Base-by-base conservation (phyloP, 176 grass and related monocot genomes). In the Melocanna baccifera region DNA sequence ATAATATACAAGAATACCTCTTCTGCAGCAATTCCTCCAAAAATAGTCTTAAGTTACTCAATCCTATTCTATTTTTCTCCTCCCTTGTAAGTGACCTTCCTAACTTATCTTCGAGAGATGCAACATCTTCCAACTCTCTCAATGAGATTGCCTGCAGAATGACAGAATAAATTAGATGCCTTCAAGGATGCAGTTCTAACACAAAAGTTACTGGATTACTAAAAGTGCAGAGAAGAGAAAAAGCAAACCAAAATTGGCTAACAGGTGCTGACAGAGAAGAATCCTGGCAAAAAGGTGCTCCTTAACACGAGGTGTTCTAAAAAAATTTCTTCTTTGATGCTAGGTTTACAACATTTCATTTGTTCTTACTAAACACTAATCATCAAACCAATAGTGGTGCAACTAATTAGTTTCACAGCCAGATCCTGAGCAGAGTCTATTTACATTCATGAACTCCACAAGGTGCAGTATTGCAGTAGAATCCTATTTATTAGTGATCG, bases 11-110 rank as follows among this genome's bases (percentile, higher is more conserved):
- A 55, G 47, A 82, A 79, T 83, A 97, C 95, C 95, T 97, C 75
- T 90, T 94, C 80, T 76, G 87, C 73, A 97, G 85, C 75, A 93
- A 87, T 84, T 93, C 90, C 87, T 97, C 95, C 79, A 97, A 91
- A 91, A 94, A 97, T 71, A 89, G 59, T 74, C 89, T 94, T 66
- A 97, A 88, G 15, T 90, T 91, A 72, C 87, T 88, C 62, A 94
- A 90, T 87, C 95, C 90, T 69, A 94, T 94, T 84, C 71, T 86
- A 82, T 84, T 91, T 86, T 77, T 93, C 82, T 97, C 95, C 77
- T 91, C 89, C 75, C 77, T 79, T 81, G 92, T 82, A 84, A 97
- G 88, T 83, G 84, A 61, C 57, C 95, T 93, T 77, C 90, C 95
- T 84, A 97, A 75, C 75, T 97, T 97, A 56, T 90, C 92, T 79